Evolutionary conservation across 495 filamentous ascomycete genomes (phyloP), one percentile per base, ranked within the genome.

Genomic region (Cryomyces antarcticus): DNA sequence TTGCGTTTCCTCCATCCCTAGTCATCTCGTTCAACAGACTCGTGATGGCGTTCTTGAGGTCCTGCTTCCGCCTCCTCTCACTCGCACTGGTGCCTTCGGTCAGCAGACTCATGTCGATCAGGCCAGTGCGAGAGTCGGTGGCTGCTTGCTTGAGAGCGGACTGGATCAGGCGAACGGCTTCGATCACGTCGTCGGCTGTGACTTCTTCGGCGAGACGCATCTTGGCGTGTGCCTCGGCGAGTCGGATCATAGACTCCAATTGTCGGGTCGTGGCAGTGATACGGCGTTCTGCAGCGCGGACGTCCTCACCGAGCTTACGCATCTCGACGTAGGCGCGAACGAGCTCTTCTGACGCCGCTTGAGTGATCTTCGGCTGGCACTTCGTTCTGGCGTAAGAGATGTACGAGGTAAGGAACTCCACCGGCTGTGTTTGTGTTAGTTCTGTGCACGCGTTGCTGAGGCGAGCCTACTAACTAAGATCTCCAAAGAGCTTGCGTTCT

Each of bases 191-290:
- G 42, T 73, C 72, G 9, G 65, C 71, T 0, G 82, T 88, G 34
- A 97, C 92, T 37, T 64, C 67, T 0, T 62, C 50, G 0, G 81
- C 77, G 7, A 97, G 69, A 28, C 89, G 77, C 89, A 97, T 97
- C 55, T 93, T 93, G 17, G 89, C 89, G 61, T 96, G 93, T 10
- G 89, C 88, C 67, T 97, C 89, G 1, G 87, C 67, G 3, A 97
- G 75, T 35, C 89, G 85, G 57, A 97, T 95, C 80, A 96, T 96
- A 31, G 78, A 86, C 61, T 97, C 89, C 31, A 97, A 66, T 58
- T 97, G 89, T 42, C 89, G 72, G 7, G 89, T 97, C 7, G 89
- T 97, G 38, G 89, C 89, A 1, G 89, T 97, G 60, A 97, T 96
- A 49, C 89, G 80, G 61, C 93, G 88, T 55, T 97, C 89, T 1